Conservation (phyloP, 129 eudicot species). For the Helianthus annuus region DNA sequence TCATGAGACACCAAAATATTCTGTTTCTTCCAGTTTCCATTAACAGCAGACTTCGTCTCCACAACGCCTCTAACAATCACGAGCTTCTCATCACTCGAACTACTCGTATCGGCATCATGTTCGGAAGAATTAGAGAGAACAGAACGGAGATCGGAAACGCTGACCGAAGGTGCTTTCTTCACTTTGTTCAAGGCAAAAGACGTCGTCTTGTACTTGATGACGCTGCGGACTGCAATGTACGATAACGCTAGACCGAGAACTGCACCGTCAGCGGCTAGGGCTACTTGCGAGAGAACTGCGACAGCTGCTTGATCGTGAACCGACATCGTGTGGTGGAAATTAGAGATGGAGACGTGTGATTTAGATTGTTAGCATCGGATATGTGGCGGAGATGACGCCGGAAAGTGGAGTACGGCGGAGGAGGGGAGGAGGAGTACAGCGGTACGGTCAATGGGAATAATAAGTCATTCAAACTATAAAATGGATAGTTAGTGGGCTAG, state of each 20-base stretch:
- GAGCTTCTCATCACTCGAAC: conserved; percentile 40
- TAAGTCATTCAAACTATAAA: background rate
- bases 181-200: conserved; percentile 75
- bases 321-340: conserved; percentile 49
- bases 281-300: conserved; percentile 59
- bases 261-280: conserved; percentile 87
- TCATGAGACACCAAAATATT: conserved; percentile 51
- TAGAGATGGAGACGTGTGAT: background rate
- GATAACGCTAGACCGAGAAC: conserved; percentile 76
- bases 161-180: conserved; percentile 57
- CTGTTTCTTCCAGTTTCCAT: conserved; percentile 53
- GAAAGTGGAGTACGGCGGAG: conserved; percentile 12
- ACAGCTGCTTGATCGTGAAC: conserved; percentile 75
- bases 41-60: conserved; percentile 55
- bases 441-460: conserved; percentile 6
- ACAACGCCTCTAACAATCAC: conserved; percentile 71
- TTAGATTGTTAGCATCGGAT: conserved; percentile 12
- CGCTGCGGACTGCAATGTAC: conserved; percentile 68
- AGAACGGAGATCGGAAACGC: conserved; percentile 81
- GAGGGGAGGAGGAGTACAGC: background rate
- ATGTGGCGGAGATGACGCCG: conserved; percentile 9
- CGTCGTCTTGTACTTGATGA: conserved; percentile 48
- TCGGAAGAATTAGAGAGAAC: conserved; percentile 39
- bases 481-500: background rate
- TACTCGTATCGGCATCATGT: conserved; percentile 14